A percentile compares a stretch with the other conserved stretches of the same genome.
Evolutionary conservation across 768 basidiomycete species (phyloP).

Genomic region (Leccinum arenicola): DNA sequence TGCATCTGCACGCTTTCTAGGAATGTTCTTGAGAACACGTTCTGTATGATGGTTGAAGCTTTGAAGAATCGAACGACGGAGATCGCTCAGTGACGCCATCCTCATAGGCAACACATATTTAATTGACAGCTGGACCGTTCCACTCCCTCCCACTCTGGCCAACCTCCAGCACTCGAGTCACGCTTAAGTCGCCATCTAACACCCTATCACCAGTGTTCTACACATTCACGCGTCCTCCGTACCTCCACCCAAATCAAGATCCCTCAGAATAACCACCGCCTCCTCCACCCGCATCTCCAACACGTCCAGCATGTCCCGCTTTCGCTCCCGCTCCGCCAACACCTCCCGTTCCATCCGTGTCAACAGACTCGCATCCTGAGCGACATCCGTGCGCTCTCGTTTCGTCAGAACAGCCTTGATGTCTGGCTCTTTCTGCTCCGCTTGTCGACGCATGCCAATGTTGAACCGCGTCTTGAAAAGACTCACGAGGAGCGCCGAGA

Average conservation of each 20-base stretch:
- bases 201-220: too few species aligned
- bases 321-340: slow-evolving; percentile 70
- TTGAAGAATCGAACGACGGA: too few species aligned
- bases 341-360: slow-evolving; percentile 74
- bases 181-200: too few species aligned
- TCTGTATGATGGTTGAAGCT: too few species aligned
- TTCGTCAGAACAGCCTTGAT: slow-evolving; percentile 70
- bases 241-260: slow-evolving; percentile 55
- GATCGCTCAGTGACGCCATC: too few species aligned
- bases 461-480: slow-evolving; percentile 84
- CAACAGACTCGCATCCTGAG: slow-evolving; percentile 66
- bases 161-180: too few species aligned
- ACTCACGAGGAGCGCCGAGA: slow-evolving; percentile 65
- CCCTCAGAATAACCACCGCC: slow-evolving; percentile 84
- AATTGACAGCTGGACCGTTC: too few species aligned
- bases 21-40: too few species aligned
- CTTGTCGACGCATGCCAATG: slow-evolving; percentile 66
- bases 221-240: slow-evolving; percentile 40
- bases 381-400: slow-evolving; percentile 79
- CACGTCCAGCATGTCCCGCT: slow-evolving; percentile 52
- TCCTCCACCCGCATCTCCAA: slow-evolving; percentile 87
- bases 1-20: too few species aligned
- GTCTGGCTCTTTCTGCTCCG: slow-evolving; percentile 65
- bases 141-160: too few species aligned
- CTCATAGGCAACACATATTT: too few species aligned